Evolutionary conservation across 2,329 filamentous ascomycete species (phyloP), one percentile per base, ranked within the genome.

Genomic region (Phoma sp.): DNA sequence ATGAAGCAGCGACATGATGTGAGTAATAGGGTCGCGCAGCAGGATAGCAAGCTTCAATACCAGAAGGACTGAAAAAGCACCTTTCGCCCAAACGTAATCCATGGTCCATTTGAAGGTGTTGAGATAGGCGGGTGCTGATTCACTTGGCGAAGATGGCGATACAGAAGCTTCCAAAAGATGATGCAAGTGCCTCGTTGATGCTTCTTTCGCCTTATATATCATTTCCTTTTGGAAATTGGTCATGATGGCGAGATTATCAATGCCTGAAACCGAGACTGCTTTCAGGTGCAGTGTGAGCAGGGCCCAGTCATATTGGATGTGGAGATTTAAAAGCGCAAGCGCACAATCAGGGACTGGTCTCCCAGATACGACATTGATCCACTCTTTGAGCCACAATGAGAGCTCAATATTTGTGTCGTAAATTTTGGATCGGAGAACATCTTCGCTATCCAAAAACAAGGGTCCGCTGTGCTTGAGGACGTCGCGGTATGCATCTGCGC

Each of bases 51-150:
- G 72, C 52, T 83, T 83, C 2, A 85, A 76, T 1, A 84, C 76
- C 1, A 85, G 73, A 2, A 85, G 70, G 39, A 84, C 81, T n/a
- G 81, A 84, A 57, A 84, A 85, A 0, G 82, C 81, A 45, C 81
- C 82, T 64, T 85, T 85, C 0, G 82, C 82, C 82, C 82, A 84
- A 19, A 85, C 82, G 55, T 84, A 85, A 50, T 84, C 82, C 77
- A 84, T 83, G 0, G 82, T 81, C 59, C 80, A 84, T 27, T 77
- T 78, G 31, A 85, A 77, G 15, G 80, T 81, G 13, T 74, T 77
- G 8, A 85, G 76, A 60, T 85, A 85, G 2, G 64, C 46, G 7
- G 54, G 52, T 1, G 58, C 45, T 12, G 61, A 52, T 6, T 51
- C 46, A 2, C 54, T 43, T 6, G 39, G 78, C 5, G 63, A 64